Conservation (phyloP, 106 monocot genomes). For the Triglochin maritima region DNA sequence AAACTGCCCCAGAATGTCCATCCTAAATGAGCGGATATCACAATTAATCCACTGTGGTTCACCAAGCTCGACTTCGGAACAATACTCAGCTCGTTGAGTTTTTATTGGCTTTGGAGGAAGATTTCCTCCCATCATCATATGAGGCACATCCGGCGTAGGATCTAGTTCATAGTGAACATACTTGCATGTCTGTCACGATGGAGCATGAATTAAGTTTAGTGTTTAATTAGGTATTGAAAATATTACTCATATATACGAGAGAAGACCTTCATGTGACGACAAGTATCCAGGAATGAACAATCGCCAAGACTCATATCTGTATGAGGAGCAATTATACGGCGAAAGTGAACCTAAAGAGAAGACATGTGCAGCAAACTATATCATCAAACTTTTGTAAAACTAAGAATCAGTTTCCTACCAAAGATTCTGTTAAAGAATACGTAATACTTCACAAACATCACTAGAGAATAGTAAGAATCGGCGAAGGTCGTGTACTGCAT, state of each 20-base stretch:
- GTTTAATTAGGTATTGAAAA: not conserved
- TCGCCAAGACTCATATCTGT: slow-evolving; percentile 95
- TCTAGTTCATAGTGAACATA: slow-evolving; percentile 99
- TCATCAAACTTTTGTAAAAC: no score
- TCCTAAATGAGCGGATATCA: slow-evolving; percentile 83
- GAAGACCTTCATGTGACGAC: slow-evolving; percentile 94
- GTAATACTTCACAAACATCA: no score
- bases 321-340: slow-evolving; percentile 93
- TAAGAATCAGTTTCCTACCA: no score
- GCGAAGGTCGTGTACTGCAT: no score
- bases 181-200: slow-evolving; percentile 75
- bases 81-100: slow-evolving; percentile 75
- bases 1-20: slow-evolving; percentile 99
- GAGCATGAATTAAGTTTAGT: not conserved
- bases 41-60: slow-evolving; percentile 97
- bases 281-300: slow-evolving; percentile 98
- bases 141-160: slow-evolving; percentile 68
- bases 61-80: slow-evolving; percentile 96
- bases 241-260: not conserved
- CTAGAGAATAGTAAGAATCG: no score
- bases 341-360: slow-evolving; percentile 71
- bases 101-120: slow-evolving; percentile 63
- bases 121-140: slow-evolving; percentile 55
- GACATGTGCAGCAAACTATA: no score
- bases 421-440: no score